Evolutionary conservation across 2,329 filamentous ascomycete species (phyloP).

Genomic region (Onygenales sp.): DNA sequence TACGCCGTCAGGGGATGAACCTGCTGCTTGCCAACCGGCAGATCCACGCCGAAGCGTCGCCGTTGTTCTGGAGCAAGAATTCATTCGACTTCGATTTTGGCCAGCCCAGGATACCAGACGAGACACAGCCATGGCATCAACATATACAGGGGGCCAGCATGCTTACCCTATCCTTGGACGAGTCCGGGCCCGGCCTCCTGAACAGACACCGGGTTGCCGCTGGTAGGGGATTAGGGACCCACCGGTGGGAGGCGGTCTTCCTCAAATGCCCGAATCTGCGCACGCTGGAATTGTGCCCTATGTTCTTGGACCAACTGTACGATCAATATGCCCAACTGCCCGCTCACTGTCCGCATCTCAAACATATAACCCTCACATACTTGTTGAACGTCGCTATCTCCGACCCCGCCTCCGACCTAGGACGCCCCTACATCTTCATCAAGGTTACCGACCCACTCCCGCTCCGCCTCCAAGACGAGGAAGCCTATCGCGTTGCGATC

Average conservation of each 20-base stretch:
- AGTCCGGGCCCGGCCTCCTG: neutral
- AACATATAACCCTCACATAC: neutral
- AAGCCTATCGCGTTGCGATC: neutral
- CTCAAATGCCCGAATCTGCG: neutral
- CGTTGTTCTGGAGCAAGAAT: slow-evolving; percentile 8
- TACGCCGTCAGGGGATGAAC: neutral
- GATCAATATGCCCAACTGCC: neutral
- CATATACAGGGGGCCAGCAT: neutral
- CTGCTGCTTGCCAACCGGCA: slow-evolving; percentile 14
- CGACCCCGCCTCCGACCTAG: too few relatives aligned
- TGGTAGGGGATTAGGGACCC: neutral
- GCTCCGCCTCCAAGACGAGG: neutral
- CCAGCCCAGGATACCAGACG: too few relatives aligned
- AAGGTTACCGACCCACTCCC: neutral
- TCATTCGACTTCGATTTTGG: neutral
- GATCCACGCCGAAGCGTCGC: slow-evolving; percentile 13
- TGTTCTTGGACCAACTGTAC: neutral
- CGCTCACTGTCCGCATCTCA: neutral
- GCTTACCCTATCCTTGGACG: neutral
- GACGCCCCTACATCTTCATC: neutral
- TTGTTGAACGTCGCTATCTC: neutral
- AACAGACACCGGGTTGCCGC: neutral
- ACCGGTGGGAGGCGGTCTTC: neutral
- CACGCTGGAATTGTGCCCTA: neutral
- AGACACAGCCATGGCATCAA: neutral